Conservation (phyloP, 2,329 filamentous ascomycete genomes). For the Penicillium palitans region DNA sequence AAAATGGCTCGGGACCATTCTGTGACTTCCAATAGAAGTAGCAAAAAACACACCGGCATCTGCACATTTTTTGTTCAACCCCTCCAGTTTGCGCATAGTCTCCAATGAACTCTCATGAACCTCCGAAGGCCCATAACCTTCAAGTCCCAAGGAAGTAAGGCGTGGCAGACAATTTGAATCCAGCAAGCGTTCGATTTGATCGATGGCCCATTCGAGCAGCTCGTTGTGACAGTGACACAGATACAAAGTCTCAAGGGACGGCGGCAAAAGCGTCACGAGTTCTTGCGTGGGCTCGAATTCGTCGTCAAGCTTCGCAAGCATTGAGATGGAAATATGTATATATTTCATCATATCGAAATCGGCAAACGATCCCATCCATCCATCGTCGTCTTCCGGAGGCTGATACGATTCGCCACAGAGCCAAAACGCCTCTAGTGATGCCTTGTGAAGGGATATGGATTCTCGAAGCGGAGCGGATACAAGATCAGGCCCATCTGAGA, state of each 20-base stretch:
- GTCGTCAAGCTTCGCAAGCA: background rate
- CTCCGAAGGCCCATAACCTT: background rate
- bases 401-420: background rate
- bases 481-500: background rate
- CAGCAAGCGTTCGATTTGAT: background rate
- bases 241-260: conserved; percentile 1
- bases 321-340: background rate
- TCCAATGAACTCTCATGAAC: background rate
- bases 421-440: background rate
- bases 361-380: conserved; percentile 2
- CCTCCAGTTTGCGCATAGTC: background rate
- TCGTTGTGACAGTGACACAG: background rate
- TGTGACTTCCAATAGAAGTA: background rate
- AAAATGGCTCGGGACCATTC: background rate
- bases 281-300: background rate
- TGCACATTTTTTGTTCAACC: background rate
- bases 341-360: conserved; percentile 1
- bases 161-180: background rate
- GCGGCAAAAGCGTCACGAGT: background rate
- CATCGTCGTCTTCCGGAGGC: background rate
- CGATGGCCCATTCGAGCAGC: background rate
- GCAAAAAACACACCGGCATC: background rate
- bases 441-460: conserved; percentile 2
- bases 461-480: background rate
- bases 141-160: conserved; percentile 1